These are phyloP conservation scores for Fusarium chaquense DNA, from an alignment of 2,329 filamentous ascomycete species.

Conservation along the genomic window DNA sequence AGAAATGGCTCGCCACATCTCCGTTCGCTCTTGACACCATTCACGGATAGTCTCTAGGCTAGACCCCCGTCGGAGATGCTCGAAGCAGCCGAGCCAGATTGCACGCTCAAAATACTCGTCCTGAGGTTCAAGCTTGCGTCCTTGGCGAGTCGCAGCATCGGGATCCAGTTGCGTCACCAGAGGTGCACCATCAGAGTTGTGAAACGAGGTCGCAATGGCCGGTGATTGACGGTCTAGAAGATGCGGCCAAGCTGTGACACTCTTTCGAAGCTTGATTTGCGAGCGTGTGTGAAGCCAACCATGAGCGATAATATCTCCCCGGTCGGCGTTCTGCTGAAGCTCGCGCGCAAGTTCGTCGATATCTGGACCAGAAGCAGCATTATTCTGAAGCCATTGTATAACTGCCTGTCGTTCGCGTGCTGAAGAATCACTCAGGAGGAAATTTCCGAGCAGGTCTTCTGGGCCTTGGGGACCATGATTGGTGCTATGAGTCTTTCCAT, in stretches of 20 bases:
- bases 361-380: conserved; percentile 76
- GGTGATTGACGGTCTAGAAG: conserved; percentile 72
- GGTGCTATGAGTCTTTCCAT: conserved; percentile 51
- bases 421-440: conserved; percentile 77
- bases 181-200: conserved; percentile 70
- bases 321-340: conserved; percentile 79
- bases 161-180: conserved; percentile 92
- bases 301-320: conserved; percentile 84
- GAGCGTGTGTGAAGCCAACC: conserved; percentile 94
- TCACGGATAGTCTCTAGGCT: conserved; percentile 79
- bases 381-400: conserved; percentile 87
- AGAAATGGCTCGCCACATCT: conserved; percentile 89
- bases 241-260: conserved; percentile 75
- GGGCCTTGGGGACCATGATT: conserved; percentile 25
- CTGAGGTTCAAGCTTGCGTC: conserved; percentile 78
- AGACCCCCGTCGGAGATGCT: conserved; percentile 88
- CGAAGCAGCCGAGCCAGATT: conserved; percentile 94
- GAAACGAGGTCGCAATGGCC: conserved; percentile 66
- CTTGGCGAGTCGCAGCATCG: conserved; percentile 86
- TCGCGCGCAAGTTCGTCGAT: conserved; percentile 82
- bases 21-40: conserved; percentile 87
- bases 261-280: conserved; percentile 90
- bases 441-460: conserved; percentile 71
- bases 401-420: conserved; percentile 84
- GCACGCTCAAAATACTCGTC: conserved; percentile 91